phyloP scores from a whole-genome alignment of 2,329 filamentous ascomycete species.

The Ceratocystis harringtonii region DNA sequence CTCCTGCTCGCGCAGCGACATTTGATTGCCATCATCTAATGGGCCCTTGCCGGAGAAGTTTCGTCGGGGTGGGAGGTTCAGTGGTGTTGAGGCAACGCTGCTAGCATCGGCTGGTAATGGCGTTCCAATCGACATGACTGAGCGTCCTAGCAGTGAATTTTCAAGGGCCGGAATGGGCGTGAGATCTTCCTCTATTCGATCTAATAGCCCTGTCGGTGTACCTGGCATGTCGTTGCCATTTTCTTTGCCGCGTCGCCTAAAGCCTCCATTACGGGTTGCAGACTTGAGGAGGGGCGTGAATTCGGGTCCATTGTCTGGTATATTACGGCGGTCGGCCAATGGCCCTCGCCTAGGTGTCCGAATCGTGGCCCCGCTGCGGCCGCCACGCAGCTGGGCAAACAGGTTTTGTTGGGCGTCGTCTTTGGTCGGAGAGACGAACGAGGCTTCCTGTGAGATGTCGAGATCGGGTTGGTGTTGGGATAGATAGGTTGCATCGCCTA shows the following conservation, averaged over 20 bases:
- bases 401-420: constrained; percentile 48
- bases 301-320: constrained; percentile 56
- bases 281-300: constrained; percentile 90
- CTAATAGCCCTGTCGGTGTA: constrained; percentile 47
- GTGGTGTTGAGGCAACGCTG: constrained; percentile 69
- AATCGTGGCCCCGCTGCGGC: constrained; percentile 29
- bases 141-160: constrained; percentile 53
- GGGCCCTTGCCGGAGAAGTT: constrained; percentile 46
- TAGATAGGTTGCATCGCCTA: constrained; percentile 72
- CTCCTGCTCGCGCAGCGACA: constrained; percentile 88
- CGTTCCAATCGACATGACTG: constrained; percentile 37
- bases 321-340: constrained; percentile 56
- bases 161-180: constrained; percentile 61
- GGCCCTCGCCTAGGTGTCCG: constrained; percentile 56
- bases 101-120: constrained; percentile 43
- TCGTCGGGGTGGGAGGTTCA: constrained; percentile 52
- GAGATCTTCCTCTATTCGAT: constrained; percentile 54
- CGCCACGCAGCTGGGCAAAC: constrained; percentile 57
- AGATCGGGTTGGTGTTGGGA: constrained; percentile 51
- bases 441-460: constrained; percentile 75
- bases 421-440: constrained; percentile 68
- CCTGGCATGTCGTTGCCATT: constrained; percentile 42
- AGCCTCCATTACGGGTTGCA: constrained; percentile 56
- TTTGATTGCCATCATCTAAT: constrained; percentile 71
- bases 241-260: constrained; percentile 44